Evolutionary conservation across 768 basidiomycete genomes (phyloP), one percentile per base, ranked within the genome.

Genomic region (Exsudoporus frostii): DNA sequence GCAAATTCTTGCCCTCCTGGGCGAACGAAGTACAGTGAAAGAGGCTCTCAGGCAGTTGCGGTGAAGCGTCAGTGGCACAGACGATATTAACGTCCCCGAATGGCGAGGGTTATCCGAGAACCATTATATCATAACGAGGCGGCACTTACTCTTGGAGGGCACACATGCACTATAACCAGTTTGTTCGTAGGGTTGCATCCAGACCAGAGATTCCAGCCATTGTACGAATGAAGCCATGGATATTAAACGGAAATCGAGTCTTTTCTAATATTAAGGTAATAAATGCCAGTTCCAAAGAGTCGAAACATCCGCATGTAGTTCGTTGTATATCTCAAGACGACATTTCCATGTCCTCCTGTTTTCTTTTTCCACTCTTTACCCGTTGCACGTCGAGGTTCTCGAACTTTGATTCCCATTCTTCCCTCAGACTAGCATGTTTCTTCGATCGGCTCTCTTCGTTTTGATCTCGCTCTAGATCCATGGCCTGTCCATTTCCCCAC

Each of bases 1-100:
- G 87, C 89, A 91, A 64, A 79, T 90, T 32, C 77, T 91, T 59
- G 88, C 89, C 45, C 71, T 92, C 24, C 74, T 91, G 14, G 81
- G 78, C 9, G 84, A 92, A 63, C 71, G 89, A 53, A 90, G 88
- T 65, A 80, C 86, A 7, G 79, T 91, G 32, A 81, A 81, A 59
- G 85, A 87, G 47, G 78, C 74, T 20, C 65, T 80, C 45, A 73
- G 77, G 59, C 71, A 74, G 52, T 57, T 71, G 56, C 65, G 65
- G 25, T 73, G 62, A 67, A 29, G 22, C 15, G 4, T 15, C 19
- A 8, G n/a, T 5, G 27, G 24, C 19, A 29, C 8, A 7, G 11
- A 40, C 19, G 17, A 52, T 42, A 37, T 38, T 7, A 22, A 14
- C 33, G 7, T 22, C 20, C 25, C 14, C n/a, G 22, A 20, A 48